Evolutionary conservation across 164 flowering plant genomes (phyloP), one percentile per base, ranked within the genome.

Genomic region (Piper longum): DNA sequence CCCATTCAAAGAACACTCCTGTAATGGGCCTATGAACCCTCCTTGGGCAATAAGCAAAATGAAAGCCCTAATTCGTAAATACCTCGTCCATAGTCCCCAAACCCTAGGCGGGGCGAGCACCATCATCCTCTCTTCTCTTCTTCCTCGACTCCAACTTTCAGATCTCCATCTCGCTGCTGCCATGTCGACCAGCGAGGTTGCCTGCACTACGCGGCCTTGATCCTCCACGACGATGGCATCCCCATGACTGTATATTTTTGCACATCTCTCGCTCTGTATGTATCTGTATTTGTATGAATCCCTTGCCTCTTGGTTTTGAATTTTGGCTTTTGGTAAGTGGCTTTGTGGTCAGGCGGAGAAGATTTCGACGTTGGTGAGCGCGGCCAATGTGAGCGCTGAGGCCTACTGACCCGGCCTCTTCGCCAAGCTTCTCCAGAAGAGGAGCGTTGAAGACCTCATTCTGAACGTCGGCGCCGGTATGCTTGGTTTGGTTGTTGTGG

Each of bases 201-300:
- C 63, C 14, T 69, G 71, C 59, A 64, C 63, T 69, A 69, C 39
- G 71, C 71, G 6, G 18, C 59, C 41, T 54, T 69, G 57, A 58
- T 69, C 58, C 71, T 69, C 51, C 63, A 69, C 57, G 71, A 69
- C 59, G 71, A 69, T 59, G 67, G 63, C 11, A 69, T 69, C 39
- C 5, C 71, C 56, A 42, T 69, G 54, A 63, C 71, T 11, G 67
- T 69, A 64, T 51, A 16, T 9, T 48, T 4, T 17, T 58, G 26
- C 17, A 11, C 5, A 8, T 45, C 19, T 48, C 7, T 39, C 18
- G n/a, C 26, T 39, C 16, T 48, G 9, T 48, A 48, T 12, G 7
- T 5, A 5, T 48, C 52, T 48, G 12, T 48, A 48, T 9, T 48
- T 9, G 12, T 48, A 9, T 12, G 14, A 48, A 48, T 48, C 14